A percentile compares a stretch with the other conserved stretches of the same genome.
phyloP scores from a whole-genome alignment of 805 yeast genomes.

The Tetrapisispora iriomotensis region DNA sequence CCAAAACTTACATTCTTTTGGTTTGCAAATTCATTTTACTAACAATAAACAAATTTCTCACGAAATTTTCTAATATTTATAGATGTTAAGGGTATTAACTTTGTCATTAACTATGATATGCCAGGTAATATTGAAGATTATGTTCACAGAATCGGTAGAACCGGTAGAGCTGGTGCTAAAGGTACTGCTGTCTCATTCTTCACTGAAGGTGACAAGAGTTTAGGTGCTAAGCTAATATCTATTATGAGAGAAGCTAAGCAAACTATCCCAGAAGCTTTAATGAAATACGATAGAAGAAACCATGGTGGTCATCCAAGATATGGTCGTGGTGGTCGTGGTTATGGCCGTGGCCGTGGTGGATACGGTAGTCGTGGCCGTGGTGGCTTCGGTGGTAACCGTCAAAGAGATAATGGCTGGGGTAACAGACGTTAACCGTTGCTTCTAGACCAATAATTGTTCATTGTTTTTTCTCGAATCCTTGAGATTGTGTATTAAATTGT shows the following conservation, averaged over 20 bases:
- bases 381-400: conserved; percentile 27
- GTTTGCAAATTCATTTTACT: too few species aligned
- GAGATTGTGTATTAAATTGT: too few species aligned
- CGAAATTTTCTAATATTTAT: conserved; percentile 12
- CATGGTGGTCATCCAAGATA: conserved; percentile 48
- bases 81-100: conserved; percentile 97
- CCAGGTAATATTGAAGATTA: conserved; percentile 98
- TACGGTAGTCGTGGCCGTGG: conserved; percentile 31
- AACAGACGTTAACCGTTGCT: conserved; percentile 8
- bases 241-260: conserved; percentile 95
- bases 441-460: too few species aligned
- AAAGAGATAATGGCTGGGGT: conserved; percentile 32
- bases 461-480: too few species aligned
- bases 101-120: conserved; percentile 91
- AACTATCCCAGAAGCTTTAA: conserved; percentile 69
- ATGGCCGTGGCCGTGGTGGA: conserved; percentile 42
- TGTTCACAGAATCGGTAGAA: conserved; percentile 98
- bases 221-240: conserved; percentile 83
- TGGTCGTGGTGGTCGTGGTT: conserved; percentile 47
- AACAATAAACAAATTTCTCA: conserved; percentile 9
- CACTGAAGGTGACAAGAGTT: conserved; percentile 75
- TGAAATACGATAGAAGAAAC: conserved; percentile 64
- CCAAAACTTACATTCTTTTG: too few species aligned
- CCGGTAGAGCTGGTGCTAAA: conserved; percentile 95
- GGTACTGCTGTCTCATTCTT: conserved; percentile 96